Percentiles rank a stretch among this genome's conserved stretches.
phyloP scores from a whole-genome alignment of 179 eudicot genomes.

The Nepenthes alata region DNA sequence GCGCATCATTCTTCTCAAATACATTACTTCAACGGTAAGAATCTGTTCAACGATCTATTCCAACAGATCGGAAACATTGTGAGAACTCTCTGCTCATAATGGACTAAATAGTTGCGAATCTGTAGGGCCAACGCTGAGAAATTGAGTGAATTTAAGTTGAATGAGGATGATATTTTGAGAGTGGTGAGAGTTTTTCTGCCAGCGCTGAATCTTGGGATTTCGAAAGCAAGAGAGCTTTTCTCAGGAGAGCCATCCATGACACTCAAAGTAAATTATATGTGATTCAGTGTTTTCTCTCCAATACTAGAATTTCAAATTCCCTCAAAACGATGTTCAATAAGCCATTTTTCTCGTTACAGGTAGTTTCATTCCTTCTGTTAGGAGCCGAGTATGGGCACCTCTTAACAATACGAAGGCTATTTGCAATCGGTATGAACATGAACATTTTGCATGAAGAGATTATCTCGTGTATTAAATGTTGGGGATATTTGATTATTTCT shows the following conservation, averaged over 20 bases:
- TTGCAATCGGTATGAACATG: constrained; percentile 49
- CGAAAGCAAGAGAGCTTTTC: constrained; percentile 49
- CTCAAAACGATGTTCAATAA: background rate
- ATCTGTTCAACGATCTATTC: background rate
- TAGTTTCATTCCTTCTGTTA: constrained; percentile 48
- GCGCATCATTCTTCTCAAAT: constrained; percentile 59
- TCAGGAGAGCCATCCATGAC: constrained; percentile 96
- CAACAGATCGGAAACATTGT: background rate
- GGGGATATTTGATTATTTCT: background rate
- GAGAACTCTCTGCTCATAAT: no score
- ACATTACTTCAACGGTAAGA: constrained; percentile 42
- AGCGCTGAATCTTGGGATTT: constrained; percentile 51
- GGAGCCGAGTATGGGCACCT: constrained; percentile 89
- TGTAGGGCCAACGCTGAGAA: constrained; percentile 29
- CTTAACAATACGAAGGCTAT: constrained; percentile 65
- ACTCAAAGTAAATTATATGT: constrained; percentile 46
- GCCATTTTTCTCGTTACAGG: constrained; percentile 24
- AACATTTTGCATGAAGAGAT: no score
- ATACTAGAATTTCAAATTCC: background rate
- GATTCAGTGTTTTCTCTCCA: background rate
- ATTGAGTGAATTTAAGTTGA: constrained; percentile 36
- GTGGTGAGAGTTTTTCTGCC: constrained; percentile 59
- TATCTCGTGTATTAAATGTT: no score
- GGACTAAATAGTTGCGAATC: constrained; percentile 2
- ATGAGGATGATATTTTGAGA: constrained; percentile 60